Conservation (phyloP, 2,329 filamentous ascomycete species). For the Moelleriella libera region DNA sequence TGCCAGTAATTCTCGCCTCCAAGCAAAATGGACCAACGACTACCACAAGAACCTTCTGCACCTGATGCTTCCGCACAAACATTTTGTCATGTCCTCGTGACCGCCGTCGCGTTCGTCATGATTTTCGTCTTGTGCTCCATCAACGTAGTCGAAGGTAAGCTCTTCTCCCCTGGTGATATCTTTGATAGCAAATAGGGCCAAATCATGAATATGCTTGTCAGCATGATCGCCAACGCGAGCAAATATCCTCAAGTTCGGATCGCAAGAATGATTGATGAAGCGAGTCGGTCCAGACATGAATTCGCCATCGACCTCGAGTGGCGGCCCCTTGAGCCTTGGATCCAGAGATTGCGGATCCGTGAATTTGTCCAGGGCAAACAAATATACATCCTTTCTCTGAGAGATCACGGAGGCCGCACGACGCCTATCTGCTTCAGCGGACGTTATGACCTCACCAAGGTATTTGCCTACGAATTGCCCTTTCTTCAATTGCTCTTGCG, state of each 20-base stretch:
- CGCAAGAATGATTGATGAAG: constrained; percentile 74
- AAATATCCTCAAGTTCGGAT: constrained; percentile 68
- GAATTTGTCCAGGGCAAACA: constrained; percentile 76
- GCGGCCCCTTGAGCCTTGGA: constrained; percentile 36
- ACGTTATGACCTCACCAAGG: constrained; percentile 56
- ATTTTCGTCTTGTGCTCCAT: constrained; percentile 40
- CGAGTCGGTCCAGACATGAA: constrained; percentile 65
- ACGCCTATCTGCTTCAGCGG: constrained; percentile 48
- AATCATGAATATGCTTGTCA: constrained; percentile 59
- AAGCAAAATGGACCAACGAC: neutral
- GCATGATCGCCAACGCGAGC: constrained; percentile 65
- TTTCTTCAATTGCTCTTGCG: constrained; percentile 45
- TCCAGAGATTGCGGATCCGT: constrained; percentile 41
- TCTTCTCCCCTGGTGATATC: constrained; percentile 54
- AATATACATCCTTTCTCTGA: constrained; percentile 59
- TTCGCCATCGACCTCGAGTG: constrained; percentile 55
- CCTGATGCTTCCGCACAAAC: constrained; percentile 48
- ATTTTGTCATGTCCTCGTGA: constrained; percentile 38
- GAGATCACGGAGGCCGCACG: constrained; percentile 40
- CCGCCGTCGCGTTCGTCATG: constrained; percentile 27
- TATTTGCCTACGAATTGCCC: constrained; percentile 76
- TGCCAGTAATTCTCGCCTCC: too few relatives aligned
- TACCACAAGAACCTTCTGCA: constrained; percentile 61
- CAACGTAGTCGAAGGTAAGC: constrained; percentile 68
- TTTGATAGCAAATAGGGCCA: constrained; percentile 60